Percentiles rank a stretch among this genome's conserved stretches.
These are phyloP conservation scores for Incumbomyces lentus DNA, from an alignment of 2,329 filamentous ascomycete genomes.

Conservation along the genomic window DNA sequence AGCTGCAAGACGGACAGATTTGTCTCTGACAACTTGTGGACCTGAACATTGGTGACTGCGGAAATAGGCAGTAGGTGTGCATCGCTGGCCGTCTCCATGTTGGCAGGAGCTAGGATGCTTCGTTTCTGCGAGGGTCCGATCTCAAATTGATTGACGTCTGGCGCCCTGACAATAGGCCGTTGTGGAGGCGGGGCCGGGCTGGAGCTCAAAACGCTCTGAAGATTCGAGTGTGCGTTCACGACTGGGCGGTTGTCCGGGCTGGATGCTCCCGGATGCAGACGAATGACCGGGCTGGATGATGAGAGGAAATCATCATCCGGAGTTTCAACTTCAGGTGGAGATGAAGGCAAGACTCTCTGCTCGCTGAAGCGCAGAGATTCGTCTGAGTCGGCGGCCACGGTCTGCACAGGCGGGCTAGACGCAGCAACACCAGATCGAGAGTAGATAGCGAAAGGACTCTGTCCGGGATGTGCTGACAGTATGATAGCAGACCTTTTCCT, in stretches of 20 bases:
- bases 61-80: constrained; percentile 36
- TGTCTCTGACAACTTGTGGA: constrained; percentile 10
- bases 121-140: constrained; percentile 24
- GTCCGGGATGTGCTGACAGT: constrained; percentile 10
- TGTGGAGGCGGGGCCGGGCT: constrained; percentile 19
- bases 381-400: constrained; percentile 27
- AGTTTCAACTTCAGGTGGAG: constrained; percentile 9
- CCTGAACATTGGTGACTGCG: constrained; percentile 29
- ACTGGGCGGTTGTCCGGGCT: constrained; percentile 14
- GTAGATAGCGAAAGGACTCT: constrained; percentile 8
- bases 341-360: constrained; percentile 10
- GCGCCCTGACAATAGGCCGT: constrained; percentile 24
- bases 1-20: constrained; percentile 8
- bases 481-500: constrained; percentile 15
- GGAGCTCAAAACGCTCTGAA: constrained; percentile 28
- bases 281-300: constrained; percentile 18
- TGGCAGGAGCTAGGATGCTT: constrained; percentile 17
- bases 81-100: background rate
- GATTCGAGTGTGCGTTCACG: constrained; percentile 24
- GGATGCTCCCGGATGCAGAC: constrained; percentile 9
- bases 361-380: constrained; percentile 11
- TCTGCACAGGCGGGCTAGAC: constrained; percentile 30
- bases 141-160: constrained; percentile 32
- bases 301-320: constrained; percentile 2
- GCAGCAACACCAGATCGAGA: background rate